Base-by-base conservation (phyloP, 2,329 filamentous ascomycete species). In the Cordyceps cicadae region DNA sequence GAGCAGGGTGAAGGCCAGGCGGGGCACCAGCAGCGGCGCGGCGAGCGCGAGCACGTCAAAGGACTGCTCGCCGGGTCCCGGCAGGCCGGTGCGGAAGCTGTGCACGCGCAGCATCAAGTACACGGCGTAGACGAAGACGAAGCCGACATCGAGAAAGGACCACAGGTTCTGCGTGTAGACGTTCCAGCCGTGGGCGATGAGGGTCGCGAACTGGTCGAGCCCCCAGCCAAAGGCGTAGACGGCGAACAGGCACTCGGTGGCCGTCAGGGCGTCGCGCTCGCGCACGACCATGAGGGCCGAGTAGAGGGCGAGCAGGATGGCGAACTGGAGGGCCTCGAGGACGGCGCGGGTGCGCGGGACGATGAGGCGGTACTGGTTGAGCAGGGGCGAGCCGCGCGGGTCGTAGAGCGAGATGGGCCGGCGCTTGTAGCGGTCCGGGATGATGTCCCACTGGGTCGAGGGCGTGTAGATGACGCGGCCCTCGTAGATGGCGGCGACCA, bases 161-260 rank as follows among this genome's bases (percentile, higher is more conserved):
- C 90, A 95, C 3, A 95, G 76, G 66, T 94, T 93, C 70, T 95
- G 89, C 0, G 90, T 92, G 68, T 94, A 92, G 1, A 94, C 90
- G 62, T 85, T 83, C 89, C 82, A 85, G 53, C 82, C 84, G 69
- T 94, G 90, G 64, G 90, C 89, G 17, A 90, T 72, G 32, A 92
- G 87, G 0, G 88, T 90, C 1, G 88, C 87, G 67, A 90, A 84
- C 68, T 91, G 88, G 69, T 93, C 89, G 37, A 92, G 75, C 3
- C 85, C 85, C 90, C 90, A 94, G 19, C 90, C 90, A 63, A 87
- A 83, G 1, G 86, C 84, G 68, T 90, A 95, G 1, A 93, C 70
- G 29, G 84, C 78, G 72, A 94, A 95, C 5, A 83, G 73, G 0
- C 85, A 69, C 72, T 94, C 90, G 29, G 83, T 72, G 0, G 71